Conservation (phyloP, 371 early-diverging fungal species). For the Funneliformis caledonium region DNA sequence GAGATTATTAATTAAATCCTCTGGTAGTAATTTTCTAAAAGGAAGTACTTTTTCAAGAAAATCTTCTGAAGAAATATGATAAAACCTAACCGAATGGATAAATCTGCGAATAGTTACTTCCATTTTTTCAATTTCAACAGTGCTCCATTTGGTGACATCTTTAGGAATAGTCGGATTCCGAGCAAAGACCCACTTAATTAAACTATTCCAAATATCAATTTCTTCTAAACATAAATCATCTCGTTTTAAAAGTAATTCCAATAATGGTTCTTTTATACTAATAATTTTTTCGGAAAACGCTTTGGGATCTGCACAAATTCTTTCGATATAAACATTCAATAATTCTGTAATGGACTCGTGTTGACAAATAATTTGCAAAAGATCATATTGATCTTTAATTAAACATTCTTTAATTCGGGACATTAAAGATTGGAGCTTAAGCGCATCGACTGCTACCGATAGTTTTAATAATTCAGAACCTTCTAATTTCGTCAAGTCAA, state of each 20-base stretch:
- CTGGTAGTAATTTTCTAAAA: neutral
- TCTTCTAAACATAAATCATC: constrained; percentile 27
- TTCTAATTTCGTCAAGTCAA: too few species aligned
- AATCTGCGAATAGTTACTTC: neutral
- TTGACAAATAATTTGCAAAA: neutral
- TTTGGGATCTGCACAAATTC: constrained; percentile 2
- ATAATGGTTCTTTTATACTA: neutral
- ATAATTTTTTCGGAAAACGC: neutral
- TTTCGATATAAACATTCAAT: neutral
- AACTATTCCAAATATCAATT: constrained; percentile 25
- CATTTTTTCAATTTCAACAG: neutral
- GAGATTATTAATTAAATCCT: neutral
- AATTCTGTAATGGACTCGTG: neutral
- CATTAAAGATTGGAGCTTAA: too few species aligned
- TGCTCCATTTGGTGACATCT: constrained; percentile 9
- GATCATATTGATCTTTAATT: neutral
- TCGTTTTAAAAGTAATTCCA: constrained; percentile 1
- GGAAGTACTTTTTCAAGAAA: constrained; percentile 11
- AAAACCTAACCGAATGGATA: constrained; percentile 17
- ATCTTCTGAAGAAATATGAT: neutral
- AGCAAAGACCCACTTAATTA: constrained; percentile 20
- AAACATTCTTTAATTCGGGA: too few species aligned
- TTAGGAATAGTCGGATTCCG: constrained; percentile 11
- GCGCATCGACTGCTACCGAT: too few species aligned
- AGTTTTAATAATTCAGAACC: too few species aligned